phyloP scores from a whole-genome alignment of 2,329 filamentous ascomycete genomes.

The Ascochyta fabae region DNA sequence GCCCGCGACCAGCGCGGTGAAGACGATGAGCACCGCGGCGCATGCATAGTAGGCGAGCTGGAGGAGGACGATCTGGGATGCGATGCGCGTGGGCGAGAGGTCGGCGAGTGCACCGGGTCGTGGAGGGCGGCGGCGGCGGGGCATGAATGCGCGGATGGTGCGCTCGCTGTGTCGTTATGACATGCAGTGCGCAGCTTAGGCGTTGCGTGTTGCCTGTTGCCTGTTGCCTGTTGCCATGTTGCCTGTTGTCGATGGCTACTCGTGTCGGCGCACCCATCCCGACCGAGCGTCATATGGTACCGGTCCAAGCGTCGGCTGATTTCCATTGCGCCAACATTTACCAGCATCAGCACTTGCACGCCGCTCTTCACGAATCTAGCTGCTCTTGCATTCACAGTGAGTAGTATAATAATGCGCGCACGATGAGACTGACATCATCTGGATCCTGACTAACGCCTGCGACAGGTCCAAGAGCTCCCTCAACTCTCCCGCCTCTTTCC shows the following conservation, averaged over 20 bases:
- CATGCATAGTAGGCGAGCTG: conserved; percentile 70
- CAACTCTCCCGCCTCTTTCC: conserved; percentile 15
- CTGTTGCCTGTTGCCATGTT: conserved; percentile 8
- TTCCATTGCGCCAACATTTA: background rate
- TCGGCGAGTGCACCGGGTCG: conserved; percentile 70
- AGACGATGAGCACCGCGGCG: conserved; percentile 68
- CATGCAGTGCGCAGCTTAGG: conserved; percentile 11
- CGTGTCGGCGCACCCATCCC: conserved; percentile 17
- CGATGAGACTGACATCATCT: background rate
- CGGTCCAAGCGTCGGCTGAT: conserved; percentile 25
- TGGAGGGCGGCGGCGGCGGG: conserved; percentile 66
- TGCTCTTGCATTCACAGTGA: background rate
- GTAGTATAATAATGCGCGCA: background rate
- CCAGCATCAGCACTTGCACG: background rate
- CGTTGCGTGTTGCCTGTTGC: background rate
- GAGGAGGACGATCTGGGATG: conserved; percentile 69
- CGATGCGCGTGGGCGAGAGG: conserved; percentile 70
- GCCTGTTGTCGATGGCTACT: conserved; percentile 15
- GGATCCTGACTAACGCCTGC: conserved; percentile 7
- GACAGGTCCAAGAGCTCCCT: conserved; percentile 9
- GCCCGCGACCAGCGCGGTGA: conserved; percentile 71
- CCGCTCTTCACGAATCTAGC: background rate
- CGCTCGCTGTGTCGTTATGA: conserved; percentile 28
- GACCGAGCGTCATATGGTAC: conserved; percentile 21
- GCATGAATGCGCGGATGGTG: conserved; percentile 50